phyloP scores from a whole-genome alignment of 1,284 basidiomycete genomes.

The Exobasidium rhododendri region DNA sequence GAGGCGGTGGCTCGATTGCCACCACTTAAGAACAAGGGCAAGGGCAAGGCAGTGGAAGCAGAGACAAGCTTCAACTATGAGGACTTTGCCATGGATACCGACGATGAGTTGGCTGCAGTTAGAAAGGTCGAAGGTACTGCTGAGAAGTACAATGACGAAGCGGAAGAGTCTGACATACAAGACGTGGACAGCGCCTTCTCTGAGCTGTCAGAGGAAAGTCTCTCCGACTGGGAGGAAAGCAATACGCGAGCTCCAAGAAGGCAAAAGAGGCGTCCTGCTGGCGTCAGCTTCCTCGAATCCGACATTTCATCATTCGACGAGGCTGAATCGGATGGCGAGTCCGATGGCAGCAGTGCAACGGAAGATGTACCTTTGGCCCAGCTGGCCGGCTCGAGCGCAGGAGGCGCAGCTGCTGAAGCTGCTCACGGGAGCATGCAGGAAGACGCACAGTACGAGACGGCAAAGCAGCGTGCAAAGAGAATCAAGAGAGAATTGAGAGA shows the following conservation, averaged over 20 bases:
- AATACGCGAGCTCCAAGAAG: too few species aligned
- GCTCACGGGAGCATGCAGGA: conserved; percentile 18
- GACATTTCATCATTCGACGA: not conserved
- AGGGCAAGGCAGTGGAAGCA: not conserved
- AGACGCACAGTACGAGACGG: conserved; percentile 40
- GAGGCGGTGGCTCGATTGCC: not conserved
- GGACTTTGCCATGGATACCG: not conserved
- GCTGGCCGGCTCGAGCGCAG: not conserved
- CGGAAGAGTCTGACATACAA: not conserved
- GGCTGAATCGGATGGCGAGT: not conserved
- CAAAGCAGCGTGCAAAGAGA: conserved; percentile 35
- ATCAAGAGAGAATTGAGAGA: conserved; percentile 23
- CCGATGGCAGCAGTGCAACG: not conserved
- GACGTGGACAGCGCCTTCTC: not conserved
- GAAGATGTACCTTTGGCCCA: conserved; percentile 9
- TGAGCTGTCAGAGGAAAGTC: not conserved
- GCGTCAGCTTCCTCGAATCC: not conserved
- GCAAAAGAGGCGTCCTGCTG: not conserved
- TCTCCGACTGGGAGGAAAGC: not conserved
- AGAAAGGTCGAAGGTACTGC: not conserved
- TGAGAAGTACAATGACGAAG: not conserved
- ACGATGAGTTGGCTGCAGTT: conserved; percentile 5
- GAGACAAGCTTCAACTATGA: not conserved
- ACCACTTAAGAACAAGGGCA: not conserved
- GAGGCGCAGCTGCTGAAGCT: not conserved